phyloP scores from a whole-genome alignment of 345 rosid genomes.

The Sisymbrium altissimum region DNA sequence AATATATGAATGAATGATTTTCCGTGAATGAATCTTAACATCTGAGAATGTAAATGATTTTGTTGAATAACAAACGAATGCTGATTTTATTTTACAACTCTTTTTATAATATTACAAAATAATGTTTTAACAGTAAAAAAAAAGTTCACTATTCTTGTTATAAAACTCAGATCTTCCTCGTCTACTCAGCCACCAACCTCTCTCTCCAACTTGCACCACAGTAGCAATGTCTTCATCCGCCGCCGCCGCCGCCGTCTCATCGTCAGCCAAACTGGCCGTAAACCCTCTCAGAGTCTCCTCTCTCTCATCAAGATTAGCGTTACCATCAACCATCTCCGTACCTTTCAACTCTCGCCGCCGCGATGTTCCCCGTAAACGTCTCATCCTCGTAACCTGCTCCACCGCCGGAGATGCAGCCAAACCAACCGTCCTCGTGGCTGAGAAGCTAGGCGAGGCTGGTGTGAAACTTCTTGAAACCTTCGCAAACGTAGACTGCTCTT shows the following conservation, averaged over 20 bases:
- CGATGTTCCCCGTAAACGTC: neutral
- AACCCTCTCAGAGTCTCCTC: slow-evolving; percentile 29
- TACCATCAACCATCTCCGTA: slow-evolving; percentile 30
- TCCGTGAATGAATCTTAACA: too few species aligned
- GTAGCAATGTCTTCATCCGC: neutral
- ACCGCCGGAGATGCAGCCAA: slow-evolving; percentile 41
- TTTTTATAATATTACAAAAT: too few species aligned
- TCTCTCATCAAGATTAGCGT: slow-evolving; percentile 39
- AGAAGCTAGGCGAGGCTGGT: slow-evolving; percentile 77
- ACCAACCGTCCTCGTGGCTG: slow-evolving; percentile 72
- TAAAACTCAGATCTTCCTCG: neutral
- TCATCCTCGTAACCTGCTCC: slow-evolving; percentile 32
- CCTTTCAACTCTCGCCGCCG: neutral
- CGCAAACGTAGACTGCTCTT: slow-evolving; percentile 72
- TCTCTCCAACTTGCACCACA: neutral
- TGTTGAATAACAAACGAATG: too few species aligned
- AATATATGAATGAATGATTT: too few species aligned
- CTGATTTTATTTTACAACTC: too few species aligned
- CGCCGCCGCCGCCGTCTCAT: neutral
- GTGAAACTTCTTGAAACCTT: slow-evolving; percentile 46
- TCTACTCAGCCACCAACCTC: neutral
- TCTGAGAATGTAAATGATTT: too few species aligned
- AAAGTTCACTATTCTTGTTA: too few species aligned
- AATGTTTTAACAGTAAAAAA: too few species aligned
- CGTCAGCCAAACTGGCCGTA: slow-evolving; percentile 17